These are phyloP conservation scores for Bruguiera sexangula DNA, from an alignment of 345 rosid species.

Conservation along the genomic window DNA sequence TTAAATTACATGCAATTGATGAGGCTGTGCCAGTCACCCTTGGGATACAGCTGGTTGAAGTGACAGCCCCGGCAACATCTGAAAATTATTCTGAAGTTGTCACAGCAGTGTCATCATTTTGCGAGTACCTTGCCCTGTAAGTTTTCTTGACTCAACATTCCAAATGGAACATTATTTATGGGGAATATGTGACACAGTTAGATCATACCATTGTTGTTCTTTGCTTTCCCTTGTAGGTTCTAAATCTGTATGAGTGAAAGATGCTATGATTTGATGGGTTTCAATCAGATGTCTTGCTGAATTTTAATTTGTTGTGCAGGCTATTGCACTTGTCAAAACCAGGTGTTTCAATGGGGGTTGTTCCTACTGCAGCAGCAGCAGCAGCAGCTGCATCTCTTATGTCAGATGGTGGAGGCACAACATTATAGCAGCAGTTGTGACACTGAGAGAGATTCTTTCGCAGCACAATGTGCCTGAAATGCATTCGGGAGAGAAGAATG, in stretches of 20 bases:
- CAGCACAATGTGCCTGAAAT: too few relatives aligned
- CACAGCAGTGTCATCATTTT: constrained; percentile 74
- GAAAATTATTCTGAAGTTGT: constrained; percentile 81
- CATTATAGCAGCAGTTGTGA: constrained; percentile 7
- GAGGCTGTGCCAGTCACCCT: constrained; percentile 92
- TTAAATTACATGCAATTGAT: constrained; percentile 44
- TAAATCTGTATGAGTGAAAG: neutral
- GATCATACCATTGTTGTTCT: too few relatives aligned
- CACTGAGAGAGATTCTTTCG: too few relatives aligned
- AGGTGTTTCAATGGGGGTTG: constrained; percentile 75
- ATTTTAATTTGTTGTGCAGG: constrained; percentile 36
- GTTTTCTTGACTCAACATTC: constrained; percentile 8
- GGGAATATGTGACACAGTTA: too few relatives aligned
- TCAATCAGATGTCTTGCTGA: too few relatives aligned
- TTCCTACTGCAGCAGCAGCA: constrained; percentile 95
- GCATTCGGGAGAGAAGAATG: too few relatives aligned
- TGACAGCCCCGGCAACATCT: constrained; percentile 81
- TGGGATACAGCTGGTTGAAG: constrained; percentile 94
- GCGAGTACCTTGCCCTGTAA: constrained; percentile 97
- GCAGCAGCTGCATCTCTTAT: constrained; percentile 94
- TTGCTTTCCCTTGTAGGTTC: neutral
- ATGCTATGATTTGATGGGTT: too few relatives aligned
- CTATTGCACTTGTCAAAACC: constrained; percentile 93
- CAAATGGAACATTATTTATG: too few relatives aligned
- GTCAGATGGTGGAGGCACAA: constrained; percentile 95